Conservation (phyloP, 495 filamentous ascomycete species). For the Penicillium subrubescens region DNA sequence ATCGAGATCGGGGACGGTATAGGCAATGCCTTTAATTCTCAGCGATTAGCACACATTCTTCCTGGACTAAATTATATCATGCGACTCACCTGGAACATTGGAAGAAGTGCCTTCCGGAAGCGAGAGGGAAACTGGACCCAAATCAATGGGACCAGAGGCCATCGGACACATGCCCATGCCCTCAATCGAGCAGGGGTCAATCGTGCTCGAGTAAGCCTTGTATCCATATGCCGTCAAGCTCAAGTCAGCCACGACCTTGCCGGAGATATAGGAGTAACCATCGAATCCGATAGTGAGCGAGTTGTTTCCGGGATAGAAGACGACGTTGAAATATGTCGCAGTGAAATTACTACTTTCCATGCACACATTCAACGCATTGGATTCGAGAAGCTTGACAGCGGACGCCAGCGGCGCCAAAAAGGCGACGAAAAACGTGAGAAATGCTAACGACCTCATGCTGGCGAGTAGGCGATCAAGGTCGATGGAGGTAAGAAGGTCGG, state of each 20-base stretch:
- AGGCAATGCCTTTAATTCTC: conserved; percentile 60
- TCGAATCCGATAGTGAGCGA: conserved; percentile 74
- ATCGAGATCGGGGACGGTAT: conserved; percentile 90
- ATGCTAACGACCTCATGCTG: conserved; percentile 44
- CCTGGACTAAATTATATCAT: background rate
- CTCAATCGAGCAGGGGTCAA: conserved; percentile 75
- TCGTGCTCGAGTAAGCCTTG: conserved; percentile 57
- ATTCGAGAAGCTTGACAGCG: conserved; percentile 58
- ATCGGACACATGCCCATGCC: conserved; percentile 89
- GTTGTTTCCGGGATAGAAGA: conserved; percentile 75
- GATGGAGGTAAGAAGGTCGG: conserved; percentile 12
- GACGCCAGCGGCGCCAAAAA: conserved; percentile 42
- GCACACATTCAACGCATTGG: conserved; percentile 77
- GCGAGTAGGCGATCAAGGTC: conserved; percentile 10
- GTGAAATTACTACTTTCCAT: conserved; percentile 78
- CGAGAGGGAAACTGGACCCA: conserved; percentile 65
- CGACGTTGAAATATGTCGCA: conserved; percentile 79
- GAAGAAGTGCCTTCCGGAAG: conserved; percentile 58
- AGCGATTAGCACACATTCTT: background rate
- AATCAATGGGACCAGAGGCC: conserved; percentile 78
- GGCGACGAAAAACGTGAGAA: conserved; percentile 43
- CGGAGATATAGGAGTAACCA: conserved; percentile 81
- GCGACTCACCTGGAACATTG: conserved; percentile 59
- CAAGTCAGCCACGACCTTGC: conserved; percentile 80
- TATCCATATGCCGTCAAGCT: conserved; percentile 82